phyloP scores from a whole-genome alignment of 495 filamentous ascomycete genomes.

The Aspergillus leporis region DNA sequence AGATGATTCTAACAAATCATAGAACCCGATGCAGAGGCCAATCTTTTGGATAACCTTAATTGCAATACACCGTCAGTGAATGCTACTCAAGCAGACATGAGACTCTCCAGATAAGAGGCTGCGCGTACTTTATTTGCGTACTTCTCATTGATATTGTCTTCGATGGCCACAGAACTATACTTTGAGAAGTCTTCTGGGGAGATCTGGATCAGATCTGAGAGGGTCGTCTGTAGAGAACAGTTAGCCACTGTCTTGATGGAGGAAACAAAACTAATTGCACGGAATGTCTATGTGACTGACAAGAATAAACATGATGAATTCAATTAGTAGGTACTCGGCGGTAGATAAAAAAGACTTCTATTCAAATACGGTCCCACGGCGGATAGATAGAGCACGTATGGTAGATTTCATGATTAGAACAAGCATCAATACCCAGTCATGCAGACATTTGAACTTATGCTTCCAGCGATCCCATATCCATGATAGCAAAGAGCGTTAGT shows the following conservation, averaged over 20 bases:
- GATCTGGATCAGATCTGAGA: conserved; percentile 92
- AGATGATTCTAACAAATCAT: conserved; percentile 79
- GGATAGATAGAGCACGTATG: conserved; percentile 3
- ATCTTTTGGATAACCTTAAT: conserved; percentile 69
- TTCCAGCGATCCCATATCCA: conserved; percentile 12
- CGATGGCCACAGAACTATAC: conserved; percentile 72
- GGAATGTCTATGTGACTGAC: conserved; percentile 21
- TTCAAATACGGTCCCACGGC: conserved; percentile 7
- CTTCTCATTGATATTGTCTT: conserved; percentile 93
- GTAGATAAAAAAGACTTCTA: conserved; percentile 5
- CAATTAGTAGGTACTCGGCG: background rate
- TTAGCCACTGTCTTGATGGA: conserved; percentile 15
- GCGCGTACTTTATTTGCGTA: conserved; percentile 80
- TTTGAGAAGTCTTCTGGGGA: conserved; percentile 81
- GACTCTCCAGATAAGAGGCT: background rate
- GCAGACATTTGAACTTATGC: conserved; percentile 11
- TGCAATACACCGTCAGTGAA: background rate
- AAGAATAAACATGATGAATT: conserved; percentile 56
- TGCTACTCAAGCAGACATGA: background rate
- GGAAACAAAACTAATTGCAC: background rate
- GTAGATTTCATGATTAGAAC: conserved; percentile 23
- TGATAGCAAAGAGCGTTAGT: conserved; percentile 9
- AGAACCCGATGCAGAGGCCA: conserved; percentile 89
- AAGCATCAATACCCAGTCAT: conserved; percentile 1
- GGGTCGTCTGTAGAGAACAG: conserved; percentile 53